Evolutionary conservation across 805 yeast species (phyloP).

Genomic region (Saccharomycopsis synnaedendra): DNA sequence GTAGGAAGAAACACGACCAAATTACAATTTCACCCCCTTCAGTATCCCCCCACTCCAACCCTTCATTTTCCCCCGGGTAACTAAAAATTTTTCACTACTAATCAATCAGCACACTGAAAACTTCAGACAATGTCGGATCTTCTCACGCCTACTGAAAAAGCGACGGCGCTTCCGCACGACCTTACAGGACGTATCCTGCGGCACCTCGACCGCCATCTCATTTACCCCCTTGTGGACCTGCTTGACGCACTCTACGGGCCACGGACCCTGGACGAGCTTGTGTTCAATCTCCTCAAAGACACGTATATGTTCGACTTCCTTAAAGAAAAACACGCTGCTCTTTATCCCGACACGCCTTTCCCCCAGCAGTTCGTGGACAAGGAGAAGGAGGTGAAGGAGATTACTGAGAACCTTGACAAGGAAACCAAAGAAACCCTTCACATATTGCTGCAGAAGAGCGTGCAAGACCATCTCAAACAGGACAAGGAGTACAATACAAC

Average conservation of each 20-base stretch:
- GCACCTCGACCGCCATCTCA: slow-evolving; percentile 51
- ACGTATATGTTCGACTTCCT: slow-evolving; percentile 45
- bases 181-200: slow-evolving; percentile 42
- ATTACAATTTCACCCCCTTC: too few relatives aligned
- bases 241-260: slow-evolving; percentile 34
- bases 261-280: slow-evolving; percentile 32
- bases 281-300: slow-evolving; percentile 43
- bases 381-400: slow-evolving; percentile 29
- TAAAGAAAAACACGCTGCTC: slow-evolving; percentile 30
- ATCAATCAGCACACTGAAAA: slow-evolving; percentile 2
- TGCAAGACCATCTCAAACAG: slow-evolving; percentile 39
- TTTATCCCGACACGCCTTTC: slow-evolving; percentile 28
- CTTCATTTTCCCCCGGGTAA: too few relatives aligned
- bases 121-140: slow-evolving; percentile 10
- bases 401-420: slow-evolving; percentile 27
- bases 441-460: slow-evolving; percentile 36
- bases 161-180: slow-evolving; percentile 38
- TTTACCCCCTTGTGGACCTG: slow-evolving; percentile 40
- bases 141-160: slow-evolving; percentile 24
- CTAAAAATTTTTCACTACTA: too few relatives aligned
- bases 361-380: slow-evolving; percentile 32
- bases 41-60: too few relatives aligned
- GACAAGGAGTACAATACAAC: slow-evolving; percentile 44
- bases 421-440: slow-evolving; percentile 35
- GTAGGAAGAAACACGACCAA: too few relatives aligned